Percentiles rank a stretch among this genome's conserved stretches.
Evolutionary conservation across 768 basidiomycete species (phyloP).

Genomic region (Trametopsis cervina): DNA sequence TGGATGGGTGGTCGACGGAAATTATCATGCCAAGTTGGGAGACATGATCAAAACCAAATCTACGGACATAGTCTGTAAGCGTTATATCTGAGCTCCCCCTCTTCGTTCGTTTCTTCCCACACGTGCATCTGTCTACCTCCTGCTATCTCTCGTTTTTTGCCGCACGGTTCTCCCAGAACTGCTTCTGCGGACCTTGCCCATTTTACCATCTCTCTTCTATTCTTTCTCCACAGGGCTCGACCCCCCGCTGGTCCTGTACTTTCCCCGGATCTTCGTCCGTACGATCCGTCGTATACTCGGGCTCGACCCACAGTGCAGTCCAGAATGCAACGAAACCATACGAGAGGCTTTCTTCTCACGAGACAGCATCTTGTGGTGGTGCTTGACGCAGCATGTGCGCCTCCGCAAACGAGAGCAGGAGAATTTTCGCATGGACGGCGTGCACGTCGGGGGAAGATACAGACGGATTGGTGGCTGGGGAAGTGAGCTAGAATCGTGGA

Average conservation of each 20-base stretch:
- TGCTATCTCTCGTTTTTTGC: not conserved
- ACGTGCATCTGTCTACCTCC: not conserved
- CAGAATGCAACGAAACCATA: slow-evolving; percentile 24
- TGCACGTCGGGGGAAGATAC: slow-evolving; percentile 17
- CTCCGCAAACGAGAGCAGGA: slow-evolving; percentile 13
- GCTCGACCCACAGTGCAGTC: slow-evolving; percentile 19
- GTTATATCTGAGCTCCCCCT: slow-evolving; percentile 19
- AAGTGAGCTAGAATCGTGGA: slow-evolving; percentile 16
- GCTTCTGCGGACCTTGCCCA: too few relatives aligned
- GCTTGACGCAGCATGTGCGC: slow-evolving; percentile 12
- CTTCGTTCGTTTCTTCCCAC: slow-evolving; percentile 34
- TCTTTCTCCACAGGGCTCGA: slow-evolving; percentile 47
- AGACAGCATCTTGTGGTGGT: slow-evolving; percentile 29
- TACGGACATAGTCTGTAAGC: slow-evolving; percentile 21
- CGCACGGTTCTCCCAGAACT: not conserved
- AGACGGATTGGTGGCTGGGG: slow-evolving; percentile 21
- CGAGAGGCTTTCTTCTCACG: slow-evolving; percentile 20
- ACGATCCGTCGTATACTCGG: slow-evolving; percentile 37
- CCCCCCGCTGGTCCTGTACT: slow-evolving; percentile 53
- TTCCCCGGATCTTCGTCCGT: slow-evolving; percentile 49
- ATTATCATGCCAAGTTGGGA: slow-evolving; percentile 11
- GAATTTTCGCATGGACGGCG: slow-evolving; percentile 12
- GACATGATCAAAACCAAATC: slow-evolving; percentile 10
- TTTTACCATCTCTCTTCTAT: slow-evolving; percentile 9
- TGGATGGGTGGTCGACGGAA: slow-evolving; percentile 21